Base-by-base conservation (phyloP, 768 basidiomycete species). In the Collybia sp. region DNA sequence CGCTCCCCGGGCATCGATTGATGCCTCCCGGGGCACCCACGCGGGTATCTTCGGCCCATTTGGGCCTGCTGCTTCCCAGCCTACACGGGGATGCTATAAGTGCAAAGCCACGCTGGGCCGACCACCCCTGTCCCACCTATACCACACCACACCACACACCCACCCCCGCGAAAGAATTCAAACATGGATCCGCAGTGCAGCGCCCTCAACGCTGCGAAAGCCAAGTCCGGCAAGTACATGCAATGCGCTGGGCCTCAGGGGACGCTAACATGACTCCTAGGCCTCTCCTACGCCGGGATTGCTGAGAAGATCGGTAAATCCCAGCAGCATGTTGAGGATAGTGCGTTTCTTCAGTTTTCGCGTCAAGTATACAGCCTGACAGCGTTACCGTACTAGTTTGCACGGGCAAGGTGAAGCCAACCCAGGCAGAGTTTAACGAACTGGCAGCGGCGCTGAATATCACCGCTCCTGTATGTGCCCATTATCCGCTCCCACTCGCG, bases 191-290 rank as follows among this genome's bases (percentile, higher is more conserved):
- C 76, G 9, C 74, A 72, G 58, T 87, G 85, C 63, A 53, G 71
- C 53, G 83, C 82, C 40, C 67, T 88, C 54, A 67, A 67, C 52
- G 65, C 64, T 20, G 83, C 82, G 11, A 70, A 77, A 66, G 43
- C 54, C 1, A 65, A 57, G 54, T 66, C 71, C 51, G 77, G 85
- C 84, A 46, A 10, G 40, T 12, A 6, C 8, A 30, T 5, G 13
- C 40, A 10, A 11, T 11, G 17, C 13, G 32, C 15, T 33, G 20
- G 30, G 12, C 10, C 15, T 35, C 36, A 13, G 34, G 17, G 44
- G 20, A 47, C 35, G 6, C 3, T 16, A 30, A 15, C 31, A 19
- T 16, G 17, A 15, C n/a, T 6, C 11, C 16, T 37, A 84, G 83
- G 76, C 3, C 39, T 73, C 19, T 68, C 73, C 20, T 79, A 81